phyloP scores from a whole-genome alignment of 192 early-diverging fungal genomes.

The Backusella liffmaniae region DNA sequence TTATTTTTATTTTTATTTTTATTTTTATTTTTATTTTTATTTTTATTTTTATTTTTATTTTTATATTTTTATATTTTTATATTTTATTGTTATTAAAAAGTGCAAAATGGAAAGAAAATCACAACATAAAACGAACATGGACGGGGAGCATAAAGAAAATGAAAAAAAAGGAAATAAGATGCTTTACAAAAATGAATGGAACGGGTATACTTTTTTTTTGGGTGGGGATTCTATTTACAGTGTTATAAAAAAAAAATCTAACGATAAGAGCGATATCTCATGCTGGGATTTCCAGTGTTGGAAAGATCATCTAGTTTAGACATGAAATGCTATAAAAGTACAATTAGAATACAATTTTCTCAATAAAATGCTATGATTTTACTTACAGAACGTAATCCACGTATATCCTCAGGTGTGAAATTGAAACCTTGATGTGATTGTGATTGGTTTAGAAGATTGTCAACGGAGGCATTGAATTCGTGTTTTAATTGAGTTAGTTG shows the following conservation, averaged over 20 bases:
- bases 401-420: not conserved
- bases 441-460: not conserved
- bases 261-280: not conserved
- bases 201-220: not conserved
- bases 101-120: not conserved
- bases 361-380: not conserved
- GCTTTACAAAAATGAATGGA: conserved; percentile 7
- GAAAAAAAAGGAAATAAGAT: not conserved
- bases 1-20: no score
- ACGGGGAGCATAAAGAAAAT: not conserved
- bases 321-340: not conserved
- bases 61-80: no score
- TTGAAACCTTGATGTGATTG: not conserved
- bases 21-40: no score
- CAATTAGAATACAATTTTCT: not conserved
- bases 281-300: not conserved
- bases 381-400: not conserved
- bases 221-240: not conserved
- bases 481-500: not conserved
- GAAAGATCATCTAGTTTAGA: not conserved
- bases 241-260: not conserved
- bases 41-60: not conserved
- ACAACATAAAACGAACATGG: not conserved
- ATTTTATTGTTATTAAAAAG: not conserved
- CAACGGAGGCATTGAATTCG: not conserved